A percentile compares a stretch with the other conserved stretches of the same genome.
These are phyloP conservation scores for Solanum chiquidenum DNA, from an alignment of 257 asterid species.

Conservation along the genomic window DNA sequence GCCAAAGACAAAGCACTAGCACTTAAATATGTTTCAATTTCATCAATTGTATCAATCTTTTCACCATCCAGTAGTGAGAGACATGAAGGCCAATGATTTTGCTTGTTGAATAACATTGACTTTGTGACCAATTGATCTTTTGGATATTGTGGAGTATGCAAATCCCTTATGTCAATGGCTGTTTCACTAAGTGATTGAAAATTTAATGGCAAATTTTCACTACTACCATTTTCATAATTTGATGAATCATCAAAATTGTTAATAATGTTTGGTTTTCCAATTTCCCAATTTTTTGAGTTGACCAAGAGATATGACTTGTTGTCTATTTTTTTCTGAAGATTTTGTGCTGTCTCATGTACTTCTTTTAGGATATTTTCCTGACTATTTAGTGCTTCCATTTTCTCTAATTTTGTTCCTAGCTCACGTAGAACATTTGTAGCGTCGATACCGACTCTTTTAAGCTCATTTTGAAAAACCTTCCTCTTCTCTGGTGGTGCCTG, in stretches of 20 bases:
- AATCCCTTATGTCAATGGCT: conserved; percentile 4
- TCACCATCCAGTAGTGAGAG: conserved; percentile 14
- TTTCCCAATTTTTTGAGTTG: conserved; percentile 26
- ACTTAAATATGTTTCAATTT: conserved; percentile 21
- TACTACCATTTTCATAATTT: background rate
- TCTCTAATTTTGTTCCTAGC: conserved; percentile 21
- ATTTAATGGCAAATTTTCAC: background rate
- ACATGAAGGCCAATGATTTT: conserved; percentile 26
- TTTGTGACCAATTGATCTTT: background rate
- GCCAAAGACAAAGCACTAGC: conserved; percentile 40
- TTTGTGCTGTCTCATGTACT: conserved; percentile 45
- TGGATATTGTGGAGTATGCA: background rate
- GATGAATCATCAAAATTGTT: background rate
- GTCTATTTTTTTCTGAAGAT: conserved; percentile 36
- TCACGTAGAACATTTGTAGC: conserved; percentile 19
- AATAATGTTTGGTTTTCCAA: conserved; percentile 4
- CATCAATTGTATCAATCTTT: conserved; percentile 7
- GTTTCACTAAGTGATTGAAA: conserved; percentile 19
- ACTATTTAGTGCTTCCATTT: conserved; percentile 10
- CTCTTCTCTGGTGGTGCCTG: conserved; percentile 39
- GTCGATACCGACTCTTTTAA: conserved; percentile 18
- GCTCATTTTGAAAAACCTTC: conserved; percentile 11
- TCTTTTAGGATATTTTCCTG: conserved; percentile 20
- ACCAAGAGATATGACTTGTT: conserved; percentile 19
- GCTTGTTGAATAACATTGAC: conserved; percentile 2